A percentile compares a stretch with the other conserved stretches of the same genome.
phyloP scores from a whole-genome alignment of 2,329 filamentous ascomycete genomes.

The Botrytis tulipae region DNA sequence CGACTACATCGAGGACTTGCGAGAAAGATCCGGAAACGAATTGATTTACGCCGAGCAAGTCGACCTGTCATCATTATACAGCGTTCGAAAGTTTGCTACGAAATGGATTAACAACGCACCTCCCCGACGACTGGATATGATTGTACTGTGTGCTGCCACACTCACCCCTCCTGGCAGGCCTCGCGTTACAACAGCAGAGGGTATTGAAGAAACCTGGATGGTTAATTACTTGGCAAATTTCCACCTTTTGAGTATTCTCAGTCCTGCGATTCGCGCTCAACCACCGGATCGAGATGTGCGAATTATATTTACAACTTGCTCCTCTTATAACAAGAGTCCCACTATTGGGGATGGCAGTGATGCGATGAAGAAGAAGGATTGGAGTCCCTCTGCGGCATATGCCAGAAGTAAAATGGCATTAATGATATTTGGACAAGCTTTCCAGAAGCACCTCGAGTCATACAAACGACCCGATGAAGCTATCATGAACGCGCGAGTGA shows the following conservation, averaged over 20 bases:
- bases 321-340: constrained; percentile 78
- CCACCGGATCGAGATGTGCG: constrained; percentile 92
- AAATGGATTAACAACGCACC: constrained; percentile 98
- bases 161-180: constrained; percentile 66
- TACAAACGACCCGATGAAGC: constrained; percentile 82
- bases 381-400: constrained; percentile 58
- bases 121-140: constrained; percentile 82
- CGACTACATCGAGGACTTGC: constrained; percentile 88
- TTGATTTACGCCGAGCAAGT: constrained; percentile 95
- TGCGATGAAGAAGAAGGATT: constrained; percentile 47
- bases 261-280: constrained; percentile 84
- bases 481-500: constrained; percentile 77
- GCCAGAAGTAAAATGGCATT: constrained; percentile 73
- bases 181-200: constrained; percentile 66
- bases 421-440: constrained; percentile 84
- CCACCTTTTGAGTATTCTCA: constrained; percentile 87
- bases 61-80: constrained; percentile 83
- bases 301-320: constrained; percentile 82
- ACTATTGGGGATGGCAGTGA: constrained; percentile 55
- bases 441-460: constrained; percentile 85
- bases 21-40: constrained; percentile 72
- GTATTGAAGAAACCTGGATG: constrained; percentile 87
- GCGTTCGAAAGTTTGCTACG: constrained; percentile 88
- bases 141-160: constrained; percentile 82
- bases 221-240: constrained; percentile 96